Conservation (phyloP, 495 filamentous ascomycete species). For the Annulohypoxylon nitens region DNA sequence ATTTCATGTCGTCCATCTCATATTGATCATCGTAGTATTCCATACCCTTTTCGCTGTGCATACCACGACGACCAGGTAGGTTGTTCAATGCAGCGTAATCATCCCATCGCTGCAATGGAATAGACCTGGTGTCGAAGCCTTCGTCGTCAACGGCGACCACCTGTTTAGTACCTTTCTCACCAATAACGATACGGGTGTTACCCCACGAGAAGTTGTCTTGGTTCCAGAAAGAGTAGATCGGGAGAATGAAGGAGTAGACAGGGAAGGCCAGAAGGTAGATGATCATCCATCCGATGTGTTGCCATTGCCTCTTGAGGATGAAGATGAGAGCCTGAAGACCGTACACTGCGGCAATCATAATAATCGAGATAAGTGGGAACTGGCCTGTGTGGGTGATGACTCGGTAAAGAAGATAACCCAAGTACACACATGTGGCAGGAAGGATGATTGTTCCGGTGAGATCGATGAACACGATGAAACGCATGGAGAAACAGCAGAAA, state of each 20-base stretch:
- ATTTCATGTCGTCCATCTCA: slow-evolving; percentile 98
- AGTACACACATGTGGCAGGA: slow-evolving; percentile 89
- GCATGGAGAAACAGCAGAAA: slow-evolving; percentile 99
- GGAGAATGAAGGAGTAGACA: slow-evolving; percentile 91
- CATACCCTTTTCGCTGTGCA: slow-evolving; percentile 73
- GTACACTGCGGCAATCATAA: slow-evolving; percentile 91
- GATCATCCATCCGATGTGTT: slow-evolving; percentile 98
- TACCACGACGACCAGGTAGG: slow-evolving; percentile 89
- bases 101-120: slow-evolving; percentile 96
- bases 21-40: slow-evolving; percentile 76
- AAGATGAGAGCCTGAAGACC: slow-evolving; percentile 97
- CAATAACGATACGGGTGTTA: slow-evolving; percentile 96
- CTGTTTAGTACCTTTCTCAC: slow-evolving; percentile 90
- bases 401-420: slow-evolving; percentile 89
- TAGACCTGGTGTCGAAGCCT: slow-evolving; percentile 87
- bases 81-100: slow-evolving; percentile 94
- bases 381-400: slow-evolving; percentile 78
- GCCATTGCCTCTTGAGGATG: slow-evolving; percentile 95
- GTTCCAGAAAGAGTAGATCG: slow-evolving; percentile 99
- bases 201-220: slow-evolving; percentile 99
- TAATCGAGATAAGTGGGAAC: slow-evolving; percentile 87
- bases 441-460: slow-evolving; percentile 93
- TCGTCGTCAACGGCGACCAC: slow-evolving; percentile 89
- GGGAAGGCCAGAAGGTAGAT: slow-evolving; percentile 96
- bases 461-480: slow-evolving; percentile 96